Base-by-base conservation (phyloP, 75 land plant genomes). In the Picea glauca region DNA sequence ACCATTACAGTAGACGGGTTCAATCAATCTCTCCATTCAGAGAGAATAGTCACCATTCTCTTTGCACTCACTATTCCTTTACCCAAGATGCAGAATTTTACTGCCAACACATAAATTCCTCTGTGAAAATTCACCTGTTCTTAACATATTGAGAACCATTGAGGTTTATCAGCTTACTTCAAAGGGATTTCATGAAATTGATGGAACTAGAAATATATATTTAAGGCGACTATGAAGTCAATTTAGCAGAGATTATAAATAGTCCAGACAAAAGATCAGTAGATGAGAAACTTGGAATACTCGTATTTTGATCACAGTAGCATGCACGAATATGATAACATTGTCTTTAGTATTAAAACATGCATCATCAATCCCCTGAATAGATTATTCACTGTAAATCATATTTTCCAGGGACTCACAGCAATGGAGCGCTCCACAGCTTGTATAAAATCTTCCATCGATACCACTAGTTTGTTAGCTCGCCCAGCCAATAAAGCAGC, bases 401-500 rank as follows among this genome's bases (percentile, higher is more conserved):
- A 23, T 31, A 33, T 33, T 66, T 66, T 35, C 32, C 17, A 62
- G 35, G 58, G 15, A 70, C 83, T 62, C 91, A 97, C 99, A 59
- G 96, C 99, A 77, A 97, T 86, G 30, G 98, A 86, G 35, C 99
- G 89, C 83, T 97, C 99, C 20, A 97, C 99, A 32, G 99, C 99
- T 20, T 84, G 90, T 64, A 91, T 84, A 76, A 97, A 97, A 74
- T 97, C 99, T 62, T 80, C 83, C 79, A 88, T 94, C 75, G 81
- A 96, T 35, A 97, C 99, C 70, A 88, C 89, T 43, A 85, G 59
- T 87, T 97, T 97, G 76, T 84, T 91, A 35, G 81, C 86, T 79
- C 99, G 80, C 76, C 99, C 99, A 81, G 99, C 99, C 77, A 97
- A 80, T 75, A 97, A 84, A 68, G 99, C 99, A 74, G 99, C 99